These are phyloP conservation scores for Fusarium euwallaceae DNA, from an alignment of 2,329 filamentous ascomycete species.

Conservation along the genomic window DNA sequence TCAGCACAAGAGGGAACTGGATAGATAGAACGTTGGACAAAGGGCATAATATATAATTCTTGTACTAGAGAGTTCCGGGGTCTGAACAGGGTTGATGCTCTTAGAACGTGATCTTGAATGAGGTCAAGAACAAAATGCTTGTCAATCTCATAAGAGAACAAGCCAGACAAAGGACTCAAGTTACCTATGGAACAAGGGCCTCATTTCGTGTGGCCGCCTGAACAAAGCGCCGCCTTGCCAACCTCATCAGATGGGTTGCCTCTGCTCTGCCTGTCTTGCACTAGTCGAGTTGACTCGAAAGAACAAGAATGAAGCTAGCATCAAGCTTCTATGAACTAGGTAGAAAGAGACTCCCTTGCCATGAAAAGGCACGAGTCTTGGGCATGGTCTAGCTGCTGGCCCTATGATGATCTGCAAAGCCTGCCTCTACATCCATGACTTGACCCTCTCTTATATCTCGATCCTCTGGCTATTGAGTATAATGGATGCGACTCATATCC, in stretches of 20 bases:
- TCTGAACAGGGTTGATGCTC: neutral
- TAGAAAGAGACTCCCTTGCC: neutral
- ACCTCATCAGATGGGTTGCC: neutral
- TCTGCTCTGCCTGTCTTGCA: neutral
- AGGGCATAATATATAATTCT: neutral
- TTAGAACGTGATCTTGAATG: neutral
- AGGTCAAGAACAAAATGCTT: neutral
- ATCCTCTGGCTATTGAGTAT: neutral
- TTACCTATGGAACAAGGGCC: neutral
- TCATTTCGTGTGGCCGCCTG: neutral
- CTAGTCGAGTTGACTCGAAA: neutral
- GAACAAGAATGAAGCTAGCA: neutral
- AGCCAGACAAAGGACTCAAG: neutral
- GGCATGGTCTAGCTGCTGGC: neutral
- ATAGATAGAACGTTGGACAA: neutral
- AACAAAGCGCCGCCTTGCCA: neutral
- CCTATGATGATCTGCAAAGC: neutral
- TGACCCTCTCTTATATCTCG: neutral
- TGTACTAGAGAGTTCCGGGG: neutral
- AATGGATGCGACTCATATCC: neutral
- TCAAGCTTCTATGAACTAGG: neutral
- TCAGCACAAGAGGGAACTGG: no score
- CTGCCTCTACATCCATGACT: neutral
- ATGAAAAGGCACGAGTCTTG: neutral
- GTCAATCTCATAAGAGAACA: neutral